Conservation (phyloP, 345 rosid species). For the Sonneratia caseolaris region DNA sequence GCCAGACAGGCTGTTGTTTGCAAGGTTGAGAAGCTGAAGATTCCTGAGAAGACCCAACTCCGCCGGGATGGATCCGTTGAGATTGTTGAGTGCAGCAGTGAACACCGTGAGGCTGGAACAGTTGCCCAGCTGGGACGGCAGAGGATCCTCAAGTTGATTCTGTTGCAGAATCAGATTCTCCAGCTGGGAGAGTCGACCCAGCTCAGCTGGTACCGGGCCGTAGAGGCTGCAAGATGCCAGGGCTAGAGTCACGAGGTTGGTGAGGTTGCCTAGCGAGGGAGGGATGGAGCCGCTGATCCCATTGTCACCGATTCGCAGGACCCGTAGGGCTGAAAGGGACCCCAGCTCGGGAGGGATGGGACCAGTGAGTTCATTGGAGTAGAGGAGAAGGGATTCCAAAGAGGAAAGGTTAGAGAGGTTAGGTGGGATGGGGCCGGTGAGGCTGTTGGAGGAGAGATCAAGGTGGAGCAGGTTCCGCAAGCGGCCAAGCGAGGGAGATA, state of each 20-base stretch:
- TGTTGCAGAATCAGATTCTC: slow-evolving; percentile 48
- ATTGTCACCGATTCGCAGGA: slow-evolving; percentile 72
- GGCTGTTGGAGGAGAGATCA: slow-evolving; percentile 79
- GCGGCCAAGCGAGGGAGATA: slow-evolving; percentile 56
- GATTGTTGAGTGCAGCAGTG: slow-evolving; percentile 44
- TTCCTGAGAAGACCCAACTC: slow-evolving; percentile 44
- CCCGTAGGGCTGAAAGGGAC: slow-evolving; percentile 39
- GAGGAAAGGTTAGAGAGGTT: slow-evolving; percentile 65
- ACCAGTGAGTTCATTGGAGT: slow-evolving; percentile 78
- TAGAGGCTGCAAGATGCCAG: slow-evolving; percentile 70
- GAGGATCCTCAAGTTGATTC: slow-evolving; percentile 56
- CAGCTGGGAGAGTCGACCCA: slow-evolving; percentile 40
- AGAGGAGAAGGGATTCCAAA: slow-evolving; percentile 70
- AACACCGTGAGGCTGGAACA: slow-evolving; percentile 52
- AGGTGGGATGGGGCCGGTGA: slow-evolving; percentile 83
- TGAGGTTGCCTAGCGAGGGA: slow-evolving; percentile 46
- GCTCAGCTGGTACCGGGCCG: slow-evolving; percentile 54
- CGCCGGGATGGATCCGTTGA: slow-evolving; percentile 65
- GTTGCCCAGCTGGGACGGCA: slow-evolving; percentile 66
- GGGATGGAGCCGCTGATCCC: slow-evolving; percentile 69
- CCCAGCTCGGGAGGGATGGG: slow-evolving; percentile 70
- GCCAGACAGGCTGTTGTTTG: slow-evolving; percentile 66
- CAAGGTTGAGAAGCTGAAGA: slow-evolving; percentile 54
- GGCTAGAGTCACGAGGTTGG: slow-evolving; percentile 46
- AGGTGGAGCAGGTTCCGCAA: slow-evolving; percentile 70